Base-by-base conservation (phyloP, 2,329 filamentous ascomycete genomes). In the Cryphonectria japonica region DNA sequence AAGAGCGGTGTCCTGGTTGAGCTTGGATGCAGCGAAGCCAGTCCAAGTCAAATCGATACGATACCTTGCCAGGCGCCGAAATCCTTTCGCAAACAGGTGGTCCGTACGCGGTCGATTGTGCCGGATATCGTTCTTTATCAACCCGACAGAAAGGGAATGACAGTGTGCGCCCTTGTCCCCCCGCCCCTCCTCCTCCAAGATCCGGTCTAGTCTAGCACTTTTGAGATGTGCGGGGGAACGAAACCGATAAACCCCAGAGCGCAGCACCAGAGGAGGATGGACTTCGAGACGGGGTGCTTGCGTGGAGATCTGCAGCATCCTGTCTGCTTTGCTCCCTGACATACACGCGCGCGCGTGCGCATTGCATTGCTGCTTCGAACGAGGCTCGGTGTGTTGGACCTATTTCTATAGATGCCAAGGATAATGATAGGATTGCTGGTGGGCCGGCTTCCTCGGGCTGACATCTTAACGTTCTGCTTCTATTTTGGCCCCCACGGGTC, bases 371-470 rank as follows among this genome's bases (percentile, higher is more conserved):
- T 59, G n/a, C 41, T 43, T 67, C 22, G 34, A 41, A 19, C 5
- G 60, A 62, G 32, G 61, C 39, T 64, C 39, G 61, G 26, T 29
- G 22, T 26, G 50, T 22, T 52, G n/a, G 50, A 37, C 26, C 65
- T 67, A 67, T 67, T 67, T 67, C 32, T 43, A 50, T 50, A 5
- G 19, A 37, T 19, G 46, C 64, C 52, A 59, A 61, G 34, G 22
- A 22, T 11, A 50, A 50, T 5, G 29, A 16, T 29, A 60, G 66
- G 54, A 67, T 60, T n/a, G 22, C 39, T 11, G 52, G 54, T 39
- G 59, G 59, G 16, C 59, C 59, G 32, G 34, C 59, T 61, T 22
- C 34, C 32, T 61, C 39, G 59, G 39, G 60, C 67, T 69, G 59
- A 64, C 66, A 41, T 59, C 19, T 29, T 26, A 9, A 50, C n/a